Evolutionary conservation across 345 rosid species (phyloP), one percentile per base, ranked within the genome.

Genomic region (Eucalyptus marginata): DNA sequence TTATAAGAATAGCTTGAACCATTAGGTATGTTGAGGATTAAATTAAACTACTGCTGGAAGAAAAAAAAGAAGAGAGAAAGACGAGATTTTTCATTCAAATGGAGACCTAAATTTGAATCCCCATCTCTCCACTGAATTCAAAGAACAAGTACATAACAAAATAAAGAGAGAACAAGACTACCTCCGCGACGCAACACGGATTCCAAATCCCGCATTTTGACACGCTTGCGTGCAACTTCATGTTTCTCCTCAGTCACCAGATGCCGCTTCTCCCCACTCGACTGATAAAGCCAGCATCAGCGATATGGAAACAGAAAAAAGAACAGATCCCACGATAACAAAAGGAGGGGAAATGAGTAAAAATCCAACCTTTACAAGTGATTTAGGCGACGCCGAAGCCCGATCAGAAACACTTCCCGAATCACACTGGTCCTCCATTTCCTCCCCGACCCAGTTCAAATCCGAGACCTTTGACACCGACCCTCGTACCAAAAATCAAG

Each of bases 351-450:
- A 29, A 20, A 46, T 44, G 40, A 43, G 12, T 29, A 88, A 92
- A 92, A 89, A 84, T 49, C 68, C 49, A 5, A 93, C 95, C 91
- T 94, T 92, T 87, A 87, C 13, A 88, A 58, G 29, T 40, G 47
- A 76, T 76, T 76, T 20, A 76, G 83, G 83, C 29, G 83, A 76
- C 43, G 47, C 83, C 47, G 43, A 76, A 40, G 46, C 24, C 83
- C 83, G 83, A 76, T 43, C 83, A 20, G 27, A 76, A 40, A 76
- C 83, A 76, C 83, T 29, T 64, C 59, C 88, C 29, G 90, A 90
- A 90, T 89, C 89, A 22, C 86, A 59, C 50, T 89, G 88, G 90
- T 90, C 92, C 56, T 92, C 92, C 96, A 94, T 94, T n/a, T 46
- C 62, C 49, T 87, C 49, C 58, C 89, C 88, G 89, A 52, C 89